A percentile compares a stretch with the other conserved stretches of the same genome.
These are phyloP conservation scores for Metarhizium robertsii DNA, from an alignment of 2,329 filamentous ascomycete genomes.

Conservation along the genomic window DNA sequence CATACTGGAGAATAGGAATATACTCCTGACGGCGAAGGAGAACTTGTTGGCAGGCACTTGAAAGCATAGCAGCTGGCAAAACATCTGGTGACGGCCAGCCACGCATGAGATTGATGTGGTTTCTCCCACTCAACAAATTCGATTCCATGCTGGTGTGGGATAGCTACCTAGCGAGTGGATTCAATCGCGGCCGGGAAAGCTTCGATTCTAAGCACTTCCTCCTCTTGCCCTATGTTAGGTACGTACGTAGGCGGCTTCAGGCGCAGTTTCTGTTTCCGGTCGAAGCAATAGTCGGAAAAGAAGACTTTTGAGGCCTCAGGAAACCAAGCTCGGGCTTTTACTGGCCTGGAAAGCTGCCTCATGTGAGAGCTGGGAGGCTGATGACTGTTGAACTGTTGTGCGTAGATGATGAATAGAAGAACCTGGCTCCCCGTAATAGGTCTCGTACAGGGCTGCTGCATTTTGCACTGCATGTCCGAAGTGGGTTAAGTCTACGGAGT, in stretches of 20 bases:
- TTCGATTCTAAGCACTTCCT: background rate
- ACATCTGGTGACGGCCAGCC: constrained; percentile 59
- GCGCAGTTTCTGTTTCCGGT: no score
- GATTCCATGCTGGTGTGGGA: background rate
- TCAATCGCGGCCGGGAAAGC: background rate
- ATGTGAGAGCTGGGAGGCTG: no score
- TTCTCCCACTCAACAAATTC: constrained; percentile 4
- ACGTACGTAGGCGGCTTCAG: background rate
- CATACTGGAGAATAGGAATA: constrained; percentile 64
- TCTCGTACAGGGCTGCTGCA: no score
- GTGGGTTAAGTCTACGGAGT: no score
- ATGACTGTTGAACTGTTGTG: no score
- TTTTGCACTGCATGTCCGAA: no score
- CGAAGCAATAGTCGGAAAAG: no score
- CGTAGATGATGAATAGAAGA: no score
- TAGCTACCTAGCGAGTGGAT: background rate
- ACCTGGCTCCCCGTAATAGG: no score
- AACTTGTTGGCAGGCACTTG: constrained; percentile 48
- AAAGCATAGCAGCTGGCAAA: constrained; percentile 55
- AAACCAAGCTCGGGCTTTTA: no score
- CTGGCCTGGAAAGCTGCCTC: no score
- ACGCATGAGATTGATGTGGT: constrained; percentile 53
- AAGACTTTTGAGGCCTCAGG: background rate
- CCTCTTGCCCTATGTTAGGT: background rate
- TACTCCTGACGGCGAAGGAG: constrained; percentile 47